Base-by-base conservation (phyloP, 75 land plant species). In the Cryptomeria japonica region DNA sequence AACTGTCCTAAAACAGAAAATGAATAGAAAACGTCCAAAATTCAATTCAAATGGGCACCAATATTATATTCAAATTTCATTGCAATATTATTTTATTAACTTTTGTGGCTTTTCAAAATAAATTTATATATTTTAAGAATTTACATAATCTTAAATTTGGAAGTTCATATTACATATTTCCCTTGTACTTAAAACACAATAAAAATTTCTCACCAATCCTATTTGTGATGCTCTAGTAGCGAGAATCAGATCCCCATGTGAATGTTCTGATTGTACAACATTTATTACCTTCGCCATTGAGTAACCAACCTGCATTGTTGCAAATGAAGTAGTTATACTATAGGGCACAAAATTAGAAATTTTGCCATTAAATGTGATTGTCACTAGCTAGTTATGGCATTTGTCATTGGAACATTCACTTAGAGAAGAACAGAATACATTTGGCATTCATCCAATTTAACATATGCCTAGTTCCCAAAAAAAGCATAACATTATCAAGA, bases 201-300 rank as follows among this genome's bases (percentile, higher is more conserved):
- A 31, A 73, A 37, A 73, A 34, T 2, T 73, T 80, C 90, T 72
- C 64, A 94, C 95, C 87, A 86, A 19, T 80, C 86, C 80, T 15
- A 86, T 68, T 86, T 91, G 73, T 34, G 58, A 85, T 39, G 95
- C 95, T 88, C 56, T 96, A 47, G 88, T 88, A 28, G 94, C 88
- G 55, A 97, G 92, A 92, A 96, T 87, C 22, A 95, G 64, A 80
- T 97, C 99, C 49, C 97, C 96, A 94, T 94, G 93, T 36, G 96
- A 91, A 89, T 97, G 94, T 90, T 91, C 91, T 70, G 99, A 96
- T 85, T 91, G 96, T 38, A 92, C 89, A 84, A 95, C 96, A 89
- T 96, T 96, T 41, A 96, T 89, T 46, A 95, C 96, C 88, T 89
- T 88, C 82, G 97, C 97, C 89, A 97, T 96, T 46, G 85, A 91